These are phyloP conservation scores for Didymella keratinophila DNA, from an alignment of 2,329 filamentous ascomycete genomes.

Conservation along the genomic window DNA sequence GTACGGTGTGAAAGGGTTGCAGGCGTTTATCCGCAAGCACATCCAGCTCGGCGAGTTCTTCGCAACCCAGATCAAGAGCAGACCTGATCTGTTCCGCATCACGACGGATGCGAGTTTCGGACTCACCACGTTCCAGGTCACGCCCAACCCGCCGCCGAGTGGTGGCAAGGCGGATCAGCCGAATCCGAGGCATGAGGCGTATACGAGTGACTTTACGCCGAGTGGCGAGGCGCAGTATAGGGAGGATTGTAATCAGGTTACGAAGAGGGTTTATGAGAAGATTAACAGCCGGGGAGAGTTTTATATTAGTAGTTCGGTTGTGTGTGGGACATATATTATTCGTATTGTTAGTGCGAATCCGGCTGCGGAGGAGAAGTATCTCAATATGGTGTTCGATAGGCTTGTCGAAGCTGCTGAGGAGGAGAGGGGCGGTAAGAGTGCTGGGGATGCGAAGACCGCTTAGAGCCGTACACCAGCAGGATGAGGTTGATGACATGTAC, in stretches of 20 bases:
- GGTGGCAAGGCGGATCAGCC: conserved; percentile 30
- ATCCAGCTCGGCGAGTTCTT: conserved; percentile 76
- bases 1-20: conserved; percentile 80
- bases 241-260: conserved; percentile 70
- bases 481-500: no score
- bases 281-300: conserved; percentile 79
- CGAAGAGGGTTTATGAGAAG: conserved; percentile 76
- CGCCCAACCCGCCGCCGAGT: conserved; percentile 23
- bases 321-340: conserved; percentile 79
- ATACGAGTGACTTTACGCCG: conserved; percentile 44
- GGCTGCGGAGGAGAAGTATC: conserved; percentile 73
- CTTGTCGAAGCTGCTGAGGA: conserved; percentile 71
- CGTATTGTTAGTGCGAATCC: conserved; percentile 78
- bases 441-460: background rate
- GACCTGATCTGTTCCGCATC: conserved; percentile 77
- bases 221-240: conserved; percentile 52
- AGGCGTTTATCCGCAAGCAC: conserved; percentile 74
- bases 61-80: conserved; percentile 63
- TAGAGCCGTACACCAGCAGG: background rate
- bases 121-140: conserved; percentile 78
- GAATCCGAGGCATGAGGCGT: conserved; percentile 42
- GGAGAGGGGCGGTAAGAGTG: conserved; percentile 24
- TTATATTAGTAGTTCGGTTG: conserved; percentile 80
- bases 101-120: conserved; percentile 78
- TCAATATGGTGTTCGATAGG: conserved; percentile 76